Evolutionary conservation across 176 grass and related monocot species (phyloP).

Genomic region (Triticum dicoccoides): DNA sequence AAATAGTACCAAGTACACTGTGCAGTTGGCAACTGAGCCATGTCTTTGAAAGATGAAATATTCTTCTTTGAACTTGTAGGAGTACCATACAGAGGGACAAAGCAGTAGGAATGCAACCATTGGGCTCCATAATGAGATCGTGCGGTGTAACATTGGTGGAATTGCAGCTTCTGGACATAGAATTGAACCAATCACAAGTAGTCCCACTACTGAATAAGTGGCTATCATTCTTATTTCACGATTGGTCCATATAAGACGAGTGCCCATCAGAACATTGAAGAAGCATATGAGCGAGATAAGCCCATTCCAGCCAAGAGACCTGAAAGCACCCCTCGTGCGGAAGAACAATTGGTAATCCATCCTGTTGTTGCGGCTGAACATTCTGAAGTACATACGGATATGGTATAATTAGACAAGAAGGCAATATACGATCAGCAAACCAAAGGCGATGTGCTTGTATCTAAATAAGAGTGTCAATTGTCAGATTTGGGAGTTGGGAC

Average conservation of each 20-base stretch:
- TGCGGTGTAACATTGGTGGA: not conserved
- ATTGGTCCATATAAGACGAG: not conserved
- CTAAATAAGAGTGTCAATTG: no score
- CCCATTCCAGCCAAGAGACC: not conserved
- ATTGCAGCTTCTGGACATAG: not conserved
- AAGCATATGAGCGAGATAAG: not conserved
- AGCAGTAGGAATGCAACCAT: not conserved
- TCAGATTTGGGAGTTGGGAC: not conserved
- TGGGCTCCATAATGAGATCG: not conserved
- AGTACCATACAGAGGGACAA: not conserved
- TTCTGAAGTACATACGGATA: not conserved
- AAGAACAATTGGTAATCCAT: no score
- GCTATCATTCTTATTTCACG: rapidly evolving
- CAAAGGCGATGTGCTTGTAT: no score
- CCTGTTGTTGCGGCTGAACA: not conserved
- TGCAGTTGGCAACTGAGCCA: not conserved
- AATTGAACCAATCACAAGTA: not conserved
- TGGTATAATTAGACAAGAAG: not conserved
- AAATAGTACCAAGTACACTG: not conserved
- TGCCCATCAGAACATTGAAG: not conserved
- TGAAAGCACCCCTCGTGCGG: no score
- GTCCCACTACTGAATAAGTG: not conserved
- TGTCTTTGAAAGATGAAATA: not conserved
- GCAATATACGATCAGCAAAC: not conserved
- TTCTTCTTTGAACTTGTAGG: not conserved